These are phyloP conservation scores for Tolypocladium cylindrosporum DNA, from an alignment of 2,329 filamentous ascomycete genomes.

Conservation along the genomic window DNA sequence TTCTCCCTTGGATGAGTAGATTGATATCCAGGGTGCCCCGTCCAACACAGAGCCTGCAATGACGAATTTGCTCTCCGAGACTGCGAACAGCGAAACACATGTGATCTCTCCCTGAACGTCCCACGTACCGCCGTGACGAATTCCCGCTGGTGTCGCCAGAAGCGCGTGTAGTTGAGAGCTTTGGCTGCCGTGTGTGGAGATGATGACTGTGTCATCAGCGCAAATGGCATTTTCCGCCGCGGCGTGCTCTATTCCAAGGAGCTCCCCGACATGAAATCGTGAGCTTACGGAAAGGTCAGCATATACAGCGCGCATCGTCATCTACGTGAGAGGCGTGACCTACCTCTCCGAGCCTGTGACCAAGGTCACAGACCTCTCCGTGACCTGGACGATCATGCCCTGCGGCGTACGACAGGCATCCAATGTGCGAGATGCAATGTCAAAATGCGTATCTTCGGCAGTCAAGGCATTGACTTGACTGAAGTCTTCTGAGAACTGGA, in stretches of 20 bases:
- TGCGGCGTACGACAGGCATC: slow-evolving; percentile 26
- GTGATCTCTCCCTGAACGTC: slow-evolving; percentile 37
- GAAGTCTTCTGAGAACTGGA: slow-evolving; percentile 40
- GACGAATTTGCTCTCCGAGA: slow-evolving; percentile 16
- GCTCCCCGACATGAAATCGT: slow-evolving; percentile 20
- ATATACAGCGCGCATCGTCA: background rate
- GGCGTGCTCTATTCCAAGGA: slow-evolving; percentile 16
- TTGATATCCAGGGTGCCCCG: slow-evolving; percentile 21
- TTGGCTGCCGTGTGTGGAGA: slow-evolving; percentile 29
- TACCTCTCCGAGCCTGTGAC: slow-evolving; percentile 26
- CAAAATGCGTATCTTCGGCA: slow-evolving; percentile 33
- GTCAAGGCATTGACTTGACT: slow-evolving; percentile 31
- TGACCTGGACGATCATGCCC: slow-evolving; percentile 41
- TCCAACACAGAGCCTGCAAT: slow-evolving; percentile 24
- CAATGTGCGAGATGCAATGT: slow-evolving; percentile 43
- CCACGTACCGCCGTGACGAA: slow-evolving; percentile 20
- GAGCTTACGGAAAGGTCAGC: slow-evolving; percentile 14
- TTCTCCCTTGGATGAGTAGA: slow-evolving; percentile 17
- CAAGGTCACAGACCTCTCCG: slow-evolving; percentile 35
- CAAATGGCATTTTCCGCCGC: slow-evolving; percentile 33
- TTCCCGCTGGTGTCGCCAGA: slow-evolving; percentile 19
- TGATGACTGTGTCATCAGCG: slow-evolving; percentile 24
- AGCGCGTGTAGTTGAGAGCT: slow-evolving; percentile 29
- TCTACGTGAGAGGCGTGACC: slow-evolving; percentile 5
- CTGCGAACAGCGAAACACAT: slow-evolving; percentile 28